These are phyloP conservation scores for Aaosphaeria arxii DNA, from an alignment of 2,329 filamentous ascomycete species.

Conservation along the genomic window DNA sequence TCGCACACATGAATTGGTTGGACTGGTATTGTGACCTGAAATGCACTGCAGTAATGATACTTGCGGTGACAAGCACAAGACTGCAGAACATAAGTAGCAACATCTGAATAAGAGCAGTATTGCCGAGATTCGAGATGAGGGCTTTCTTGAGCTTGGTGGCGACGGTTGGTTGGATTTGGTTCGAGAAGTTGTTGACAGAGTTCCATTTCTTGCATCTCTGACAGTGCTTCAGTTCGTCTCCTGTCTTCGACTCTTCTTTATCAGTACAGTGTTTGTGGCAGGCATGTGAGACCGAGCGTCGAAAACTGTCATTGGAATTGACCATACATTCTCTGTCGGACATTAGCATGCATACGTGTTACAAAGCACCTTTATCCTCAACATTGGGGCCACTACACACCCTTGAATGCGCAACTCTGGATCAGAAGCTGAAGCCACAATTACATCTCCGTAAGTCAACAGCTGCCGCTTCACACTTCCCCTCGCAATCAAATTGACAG, in stretches of 20 bases:
- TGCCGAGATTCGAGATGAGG: conserved; percentile 26
- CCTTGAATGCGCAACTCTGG: conserved; percentile 25
- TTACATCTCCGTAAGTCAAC: conserved; percentile 28
- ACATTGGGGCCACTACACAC: conserved; percentile 3
- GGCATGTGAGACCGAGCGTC: conserved; percentile 16
- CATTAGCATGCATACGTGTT: neutral
- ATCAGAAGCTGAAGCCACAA: conserved; percentile 25
- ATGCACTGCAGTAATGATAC: conserved; percentile 15
- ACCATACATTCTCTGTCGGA: conserved; percentile 26
- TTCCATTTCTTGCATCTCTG: conserved; percentile 30
- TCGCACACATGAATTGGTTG: conserved; percentile 6
- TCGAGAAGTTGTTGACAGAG: conserved; percentile 14
- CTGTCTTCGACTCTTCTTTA: conserved; percentile 15
- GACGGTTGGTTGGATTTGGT: conserved; percentile 22
- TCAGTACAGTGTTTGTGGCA: conserved; percentile 32
- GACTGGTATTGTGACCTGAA: conserved; percentile 4
- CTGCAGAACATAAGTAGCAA: conserved; percentile 18
- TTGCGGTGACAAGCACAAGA: conserved; percentile 16
- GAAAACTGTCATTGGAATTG: conserved; percentile 25
- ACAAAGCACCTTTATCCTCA: neutral
- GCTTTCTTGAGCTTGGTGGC: conserved; percentile 30
- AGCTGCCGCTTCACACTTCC: conserved; percentile 25
- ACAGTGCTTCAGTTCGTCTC: conserved; percentile 31
- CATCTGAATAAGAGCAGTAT: conserved; percentile 29
- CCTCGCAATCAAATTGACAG: conserved; percentile 17